Conservation (phyloP, 2,329 filamentous ascomycete genomes). For the Pseudogymnoascus sp. region DNA sequence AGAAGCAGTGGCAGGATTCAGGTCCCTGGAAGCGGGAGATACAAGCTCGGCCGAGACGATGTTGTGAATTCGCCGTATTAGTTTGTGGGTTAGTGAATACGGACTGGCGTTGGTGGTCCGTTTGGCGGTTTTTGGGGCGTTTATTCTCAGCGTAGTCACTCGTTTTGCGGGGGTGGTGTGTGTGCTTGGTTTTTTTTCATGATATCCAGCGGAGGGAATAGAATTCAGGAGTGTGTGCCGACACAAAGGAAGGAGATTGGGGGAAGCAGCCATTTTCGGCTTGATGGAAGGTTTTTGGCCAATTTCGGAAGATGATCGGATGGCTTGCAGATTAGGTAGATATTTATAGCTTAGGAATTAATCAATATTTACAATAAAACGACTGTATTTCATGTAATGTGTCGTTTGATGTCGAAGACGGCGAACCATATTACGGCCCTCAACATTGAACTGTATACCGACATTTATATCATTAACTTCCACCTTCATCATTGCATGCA, state of each 20-base stretch:
- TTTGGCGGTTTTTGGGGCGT: neutral
- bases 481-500: too few species aligned
- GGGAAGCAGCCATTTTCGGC: neutral
- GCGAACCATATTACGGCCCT: too few species aligned
- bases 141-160: neutral
- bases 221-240: neutral
- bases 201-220: constrained; percentile 6
- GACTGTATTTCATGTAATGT: neutral
- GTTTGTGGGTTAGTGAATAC: neutral
- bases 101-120: neutral
- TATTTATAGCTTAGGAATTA: constrained; percentile 9
- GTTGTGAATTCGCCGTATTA: constrained; percentile 68
- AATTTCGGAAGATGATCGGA: neutral
- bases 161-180: constrained; percentile 1
- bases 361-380: neutral
- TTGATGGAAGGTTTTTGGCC: neutral
- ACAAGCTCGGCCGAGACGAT: constrained; percentile 71
- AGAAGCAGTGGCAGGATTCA: constrained; percentile 45
- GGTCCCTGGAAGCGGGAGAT: constrained; percentile 49
- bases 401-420: neutral
- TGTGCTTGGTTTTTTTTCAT: neutral
- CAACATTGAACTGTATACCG: too few species aligned
- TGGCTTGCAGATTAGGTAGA: constrained; percentile 8
- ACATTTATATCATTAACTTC: too few species aligned
- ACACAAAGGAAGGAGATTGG: neutral